A percentile compares a stretch with the other conserved stretches of the same genome.
Evolutionary conservation across 768 basidiomycete species (phyloP).

Genomic region (Brasilioporus rufonigricans): DNA sequence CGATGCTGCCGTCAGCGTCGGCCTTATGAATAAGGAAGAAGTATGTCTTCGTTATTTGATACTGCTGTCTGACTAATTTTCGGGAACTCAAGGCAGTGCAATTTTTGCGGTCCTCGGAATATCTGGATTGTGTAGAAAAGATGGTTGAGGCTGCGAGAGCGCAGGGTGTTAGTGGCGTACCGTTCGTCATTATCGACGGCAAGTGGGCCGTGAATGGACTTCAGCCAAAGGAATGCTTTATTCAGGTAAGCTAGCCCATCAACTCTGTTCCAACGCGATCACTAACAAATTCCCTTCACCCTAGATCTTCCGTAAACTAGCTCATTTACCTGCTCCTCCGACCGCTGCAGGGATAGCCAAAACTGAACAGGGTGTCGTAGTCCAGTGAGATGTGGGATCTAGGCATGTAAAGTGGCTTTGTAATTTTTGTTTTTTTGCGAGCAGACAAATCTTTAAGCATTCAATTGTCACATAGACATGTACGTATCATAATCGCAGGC

Average conservation of each 20-base stretch:
- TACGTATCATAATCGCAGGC: background rate
- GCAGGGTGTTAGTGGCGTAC: constrained; percentile 48
- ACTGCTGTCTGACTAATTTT: background rate
- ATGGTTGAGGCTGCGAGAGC: constrained; percentile 38
- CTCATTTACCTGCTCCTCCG: constrained; percentile 13
- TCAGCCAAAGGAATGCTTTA: constrained; percentile 40
- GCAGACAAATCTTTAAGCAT: background rate
- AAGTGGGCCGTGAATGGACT: constrained; percentile 46
- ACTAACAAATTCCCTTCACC: background rate
- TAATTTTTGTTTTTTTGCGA: background rate
- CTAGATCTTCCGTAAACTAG: constrained; percentile 32
- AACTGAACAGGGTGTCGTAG: background rate
- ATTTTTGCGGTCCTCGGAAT: constrained; percentile 41
- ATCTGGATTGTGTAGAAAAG: constrained; percentile 36
- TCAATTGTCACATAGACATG: background rate
- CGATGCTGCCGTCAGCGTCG: constrained; percentile 32
- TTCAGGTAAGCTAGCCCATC: constrained; percentile 24
- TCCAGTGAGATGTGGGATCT: background rate
- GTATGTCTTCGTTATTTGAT: constrained; percentile 16
- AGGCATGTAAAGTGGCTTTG: background rate
- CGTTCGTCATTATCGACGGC: constrained; percentile 46
- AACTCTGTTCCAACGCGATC: background rate
- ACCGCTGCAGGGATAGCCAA: background rate
- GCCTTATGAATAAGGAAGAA: constrained; percentile 36
- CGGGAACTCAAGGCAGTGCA: constrained; percentile 27